Evolutionary conservation across 75 land plant genomes (phyloP).

Genomic region (Sequoia sempervirens): DNA sequence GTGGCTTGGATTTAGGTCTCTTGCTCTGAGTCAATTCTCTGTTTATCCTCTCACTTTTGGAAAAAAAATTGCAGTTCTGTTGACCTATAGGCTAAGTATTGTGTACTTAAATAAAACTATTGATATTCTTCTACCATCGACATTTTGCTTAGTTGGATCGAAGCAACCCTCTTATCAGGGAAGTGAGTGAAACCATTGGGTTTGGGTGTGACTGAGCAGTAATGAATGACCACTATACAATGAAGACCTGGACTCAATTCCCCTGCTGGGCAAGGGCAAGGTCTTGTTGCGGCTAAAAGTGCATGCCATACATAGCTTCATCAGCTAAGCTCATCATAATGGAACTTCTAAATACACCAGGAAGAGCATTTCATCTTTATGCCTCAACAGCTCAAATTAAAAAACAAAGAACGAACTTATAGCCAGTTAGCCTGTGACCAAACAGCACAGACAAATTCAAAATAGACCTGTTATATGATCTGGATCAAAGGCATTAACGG

Average conservation of each 20-base stretch:
- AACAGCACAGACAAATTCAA: neutral
- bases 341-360: neutral
- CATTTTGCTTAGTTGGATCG: neutral
- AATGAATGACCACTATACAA: too few species aligned
- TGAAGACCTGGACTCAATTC: too few species aligned
- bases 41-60: neutral
- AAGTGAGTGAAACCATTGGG: neutral
- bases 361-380: neutral
- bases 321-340: neutral
- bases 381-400: neutral
- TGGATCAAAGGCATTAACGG: neutral
- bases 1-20: neutral
- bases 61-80: neutral
- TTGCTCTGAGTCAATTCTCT: neutral
- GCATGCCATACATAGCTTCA: neutral
- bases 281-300: too few species aligned
- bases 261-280: too few species aligned
- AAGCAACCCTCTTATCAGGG: neutral
- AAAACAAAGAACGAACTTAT: neutral
- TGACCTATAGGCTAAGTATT: neutral
- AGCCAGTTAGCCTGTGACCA: too few species aligned
- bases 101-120: neutral
- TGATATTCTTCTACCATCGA: neutral
- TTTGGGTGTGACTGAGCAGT: neutral
- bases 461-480: neutral